Conservation (phyloP, 129 eudicot species). For the Daucus carota region DNA sequence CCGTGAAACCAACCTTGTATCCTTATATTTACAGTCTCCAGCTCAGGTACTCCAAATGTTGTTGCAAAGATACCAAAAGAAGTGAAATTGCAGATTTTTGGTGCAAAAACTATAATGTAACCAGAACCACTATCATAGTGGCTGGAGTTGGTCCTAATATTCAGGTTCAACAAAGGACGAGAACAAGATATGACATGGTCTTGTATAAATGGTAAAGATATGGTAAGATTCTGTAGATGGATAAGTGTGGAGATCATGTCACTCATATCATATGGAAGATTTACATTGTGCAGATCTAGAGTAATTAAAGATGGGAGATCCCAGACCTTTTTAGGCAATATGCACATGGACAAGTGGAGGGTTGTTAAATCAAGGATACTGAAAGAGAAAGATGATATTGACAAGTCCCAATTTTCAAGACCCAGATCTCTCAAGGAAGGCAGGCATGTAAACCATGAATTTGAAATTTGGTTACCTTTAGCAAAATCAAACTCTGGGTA, state of each 20-base stretch:
- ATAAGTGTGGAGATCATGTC: background rate
- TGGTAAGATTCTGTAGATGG: background rate
- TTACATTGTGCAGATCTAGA: background rate
- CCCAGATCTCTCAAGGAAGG: background rate
- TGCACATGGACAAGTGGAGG: background rate
- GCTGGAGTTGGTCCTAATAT: background rate
- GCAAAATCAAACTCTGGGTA: fast-evolving
- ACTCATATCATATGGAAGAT: background rate
- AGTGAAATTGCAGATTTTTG: background rate
- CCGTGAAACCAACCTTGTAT: background rate
- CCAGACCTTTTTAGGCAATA: background rate
- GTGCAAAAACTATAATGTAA: background rate
- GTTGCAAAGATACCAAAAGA: background rate
- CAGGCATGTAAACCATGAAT: background rate
- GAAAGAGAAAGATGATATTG: background rate
- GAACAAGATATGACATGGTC: background rate
- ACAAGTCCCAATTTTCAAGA: background rate
- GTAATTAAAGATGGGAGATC: background rate
- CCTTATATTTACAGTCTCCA: background rate
- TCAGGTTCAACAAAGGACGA: background rate
- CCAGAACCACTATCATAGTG: no score
- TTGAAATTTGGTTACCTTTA: background rate
- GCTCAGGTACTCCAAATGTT: background rate
- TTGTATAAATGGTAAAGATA: no score
- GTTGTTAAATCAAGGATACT: background rate